Conservation (phyloP, 2,329 filamentous ascomycete species). For the Rutstroemia sp. region DNA sequence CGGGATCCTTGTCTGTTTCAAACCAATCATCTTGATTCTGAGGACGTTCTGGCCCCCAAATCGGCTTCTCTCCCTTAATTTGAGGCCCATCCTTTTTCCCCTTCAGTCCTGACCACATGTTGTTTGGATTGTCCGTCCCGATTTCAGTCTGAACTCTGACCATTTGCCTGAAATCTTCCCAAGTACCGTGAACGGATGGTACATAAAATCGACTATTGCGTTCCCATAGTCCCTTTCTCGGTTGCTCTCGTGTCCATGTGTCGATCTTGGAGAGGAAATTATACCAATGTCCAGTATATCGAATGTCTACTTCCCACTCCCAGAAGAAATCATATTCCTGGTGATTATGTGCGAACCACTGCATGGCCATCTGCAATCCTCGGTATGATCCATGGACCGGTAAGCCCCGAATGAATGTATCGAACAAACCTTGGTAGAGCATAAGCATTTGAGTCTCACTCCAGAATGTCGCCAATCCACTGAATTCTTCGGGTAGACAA, state of each 20-base stretch:
- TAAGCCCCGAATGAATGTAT: conserved; percentile 61
- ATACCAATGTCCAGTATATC: conserved; percentile 84
- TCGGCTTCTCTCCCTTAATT: conserved; percentile 47
- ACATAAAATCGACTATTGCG: conserved; percentile 72
- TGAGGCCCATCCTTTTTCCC: conserved; percentile 24
- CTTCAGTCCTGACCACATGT: conserved; percentile 52
- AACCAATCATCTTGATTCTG: conserved; percentile 62
- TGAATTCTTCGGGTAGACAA: conserved; percentile 75
- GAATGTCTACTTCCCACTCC: conserved; percentile 94
- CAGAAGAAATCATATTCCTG: conserved; percentile 87
- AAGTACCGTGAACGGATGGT: conserved; percentile 66
- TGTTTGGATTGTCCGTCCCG: conserved; percentile 57
- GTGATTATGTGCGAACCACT: conserved; percentile 83
- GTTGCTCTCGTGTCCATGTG: conserved; percentile 64
- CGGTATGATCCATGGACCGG: conserved; percentile 90
- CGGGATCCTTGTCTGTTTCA: conserved; percentile 63
- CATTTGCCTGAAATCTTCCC: conserved; percentile 75
- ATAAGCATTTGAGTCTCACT: conserved; percentile 88
- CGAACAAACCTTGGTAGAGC: conserved; percentile 80
- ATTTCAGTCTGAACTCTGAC: conserved; percentile 68
- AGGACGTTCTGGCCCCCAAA: conserved; percentile 81
- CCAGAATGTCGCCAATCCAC: conserved; percentile 84
- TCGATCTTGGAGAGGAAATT: conserved; percentile 63
- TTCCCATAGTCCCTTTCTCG: conserved; percentile 75
- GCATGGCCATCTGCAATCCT: conserved; percentile 87